These are phyloP conservation scores for Ophiostoma sp. DNA, from an alignment of 2,329 filamentous ascomycete genomes.

Conservation along the genomic window DNA sequence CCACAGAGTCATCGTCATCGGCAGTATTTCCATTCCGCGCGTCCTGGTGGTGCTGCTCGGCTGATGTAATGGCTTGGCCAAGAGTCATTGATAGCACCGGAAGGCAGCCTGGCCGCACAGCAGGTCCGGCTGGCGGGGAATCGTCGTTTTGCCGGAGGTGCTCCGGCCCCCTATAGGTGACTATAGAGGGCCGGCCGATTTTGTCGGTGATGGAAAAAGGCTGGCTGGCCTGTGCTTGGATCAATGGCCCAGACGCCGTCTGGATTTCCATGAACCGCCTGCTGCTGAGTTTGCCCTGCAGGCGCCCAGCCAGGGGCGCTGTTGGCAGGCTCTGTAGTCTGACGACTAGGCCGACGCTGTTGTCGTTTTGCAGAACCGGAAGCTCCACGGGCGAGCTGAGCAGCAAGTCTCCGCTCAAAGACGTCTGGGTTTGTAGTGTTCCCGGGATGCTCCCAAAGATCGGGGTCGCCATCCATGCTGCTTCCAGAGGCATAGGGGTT, in stretches of 20 bases:
- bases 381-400: not conserved
- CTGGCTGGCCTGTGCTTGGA: not conserved
- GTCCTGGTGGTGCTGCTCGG: not conserved
- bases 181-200: not conserved
- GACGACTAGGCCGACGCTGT: not conserved
- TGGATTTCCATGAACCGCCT: no score
- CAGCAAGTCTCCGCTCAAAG: not conserved
- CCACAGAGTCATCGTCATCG: not conserved
- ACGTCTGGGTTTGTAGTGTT: not conserved
- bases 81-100: not conserved
- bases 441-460: not conserved
- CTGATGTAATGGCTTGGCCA: not conserved
- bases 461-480: not conserved
- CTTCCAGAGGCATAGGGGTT: not conserved
- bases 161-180: not conserved
- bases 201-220: not conserved
- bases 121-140: not conserved
- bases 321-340: no score
- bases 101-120: not conserved
- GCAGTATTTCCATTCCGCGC: not conserved
- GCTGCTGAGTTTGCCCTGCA: no score
- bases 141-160: not conserved
- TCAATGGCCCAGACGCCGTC: no score
- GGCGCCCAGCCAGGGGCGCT: no score
- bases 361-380: not conserved